Percentiles rank a stretch among this genome's conserved stretches.
Evolutionary conservation across 1,139 yeast species (phyloP).

Genomic region (Yamadazyma friedrichii): DNA sequence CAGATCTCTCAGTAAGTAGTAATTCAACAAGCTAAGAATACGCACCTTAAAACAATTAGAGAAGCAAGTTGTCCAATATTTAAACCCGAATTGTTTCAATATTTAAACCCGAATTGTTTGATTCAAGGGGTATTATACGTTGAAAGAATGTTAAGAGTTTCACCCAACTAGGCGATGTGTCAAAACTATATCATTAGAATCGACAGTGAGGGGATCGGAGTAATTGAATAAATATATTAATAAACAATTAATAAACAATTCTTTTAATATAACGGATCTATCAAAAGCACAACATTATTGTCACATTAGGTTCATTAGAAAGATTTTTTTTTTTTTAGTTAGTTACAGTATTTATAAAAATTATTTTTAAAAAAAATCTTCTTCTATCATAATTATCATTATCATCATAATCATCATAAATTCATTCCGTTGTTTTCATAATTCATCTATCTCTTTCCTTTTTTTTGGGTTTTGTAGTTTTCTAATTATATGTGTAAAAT

Average conservation of each 20-base stretch:
- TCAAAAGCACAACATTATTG: conserved; percentile 16
- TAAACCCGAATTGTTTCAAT: not conserved
- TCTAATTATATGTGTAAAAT: not conserved
- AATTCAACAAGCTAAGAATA: too few species aligned
- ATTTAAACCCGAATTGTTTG: not conserved
- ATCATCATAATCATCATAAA: conserved; percentile 24
- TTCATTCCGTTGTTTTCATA: conserved; percentile 10
- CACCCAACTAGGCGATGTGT: too few species aligned
- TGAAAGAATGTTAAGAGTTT: too few species aligned
- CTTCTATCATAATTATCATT: conserved; percentile 22
- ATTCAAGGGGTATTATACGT: not conserved
- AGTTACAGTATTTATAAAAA: too few species aligned
- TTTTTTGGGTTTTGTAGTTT: not conserved
- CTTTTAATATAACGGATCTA: conserved; percentile 19
- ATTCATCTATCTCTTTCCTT: conserved; percentile 1
- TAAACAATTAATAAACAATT: conserved; percentile 12
- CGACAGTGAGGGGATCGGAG: not conserved
- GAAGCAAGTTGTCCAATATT: not conserved
- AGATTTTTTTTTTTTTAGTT: conserved; percentile 1
- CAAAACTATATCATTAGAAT: too few species aligned
- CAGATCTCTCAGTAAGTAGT: too few species aligned
- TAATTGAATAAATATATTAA: conserved; percentile 15
- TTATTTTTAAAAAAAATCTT: too few species aligned
- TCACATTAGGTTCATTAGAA: conserved; percentile 15
- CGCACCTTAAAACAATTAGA: not conserved